Evolutionary conservation across 2,329 filamentous ascomycete genomes (phyloP).

Genomic region (Curvularia sp.): DNA sequence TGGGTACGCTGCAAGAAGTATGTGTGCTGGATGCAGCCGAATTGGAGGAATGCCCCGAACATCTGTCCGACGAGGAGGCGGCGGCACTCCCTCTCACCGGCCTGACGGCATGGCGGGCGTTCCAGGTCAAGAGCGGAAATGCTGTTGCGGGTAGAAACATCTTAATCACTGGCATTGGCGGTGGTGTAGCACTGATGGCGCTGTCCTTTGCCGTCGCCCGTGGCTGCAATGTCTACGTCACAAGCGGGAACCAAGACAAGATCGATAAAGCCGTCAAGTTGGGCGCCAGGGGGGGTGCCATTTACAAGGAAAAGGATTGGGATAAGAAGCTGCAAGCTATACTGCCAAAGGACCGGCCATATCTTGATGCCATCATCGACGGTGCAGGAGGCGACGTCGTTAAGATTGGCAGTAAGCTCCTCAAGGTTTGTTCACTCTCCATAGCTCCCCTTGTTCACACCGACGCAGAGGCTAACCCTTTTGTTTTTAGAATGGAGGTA

Average conservation of each 20-base stretch:
- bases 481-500: conserved; percentile 67
- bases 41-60: conserved; percentile 75
- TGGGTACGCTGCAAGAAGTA: conserved; percentile 78
- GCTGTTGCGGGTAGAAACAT: conserved; percentile 73
- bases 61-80: conserved; percentile 75
- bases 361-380: conserved; percentile 84
- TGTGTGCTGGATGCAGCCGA: conserved; percentile 73
- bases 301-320: conserved; percentile 80
- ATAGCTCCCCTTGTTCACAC: not conserved
- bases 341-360: conserved; percentile 70
- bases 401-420: conserved; percentile 68
- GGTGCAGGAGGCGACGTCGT: conserved; percentile 88
- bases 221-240: conserved; percentile 82
- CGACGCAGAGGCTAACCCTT: not conserved
- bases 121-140: conserved; percentile 77
- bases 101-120: conserved; percentile 84
- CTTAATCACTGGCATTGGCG: conserved; percentile 88
- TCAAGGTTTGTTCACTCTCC: conserved; percentile 61
- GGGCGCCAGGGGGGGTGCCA: conserved; percentile 82
- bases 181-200: conserved; percentile 84
- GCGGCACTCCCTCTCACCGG: conserved; percentile 86
- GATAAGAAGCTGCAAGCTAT: conserved; percentile 72
- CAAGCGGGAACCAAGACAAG: conserved; percentile 76
- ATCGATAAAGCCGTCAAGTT: conserved; percentile 73
- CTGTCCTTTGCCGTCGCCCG: conserved; percentile 77